Conservation (phyloP, 495 filamentous ascomycete species). For the Rostrohypoxylon terebratum region DNA sequence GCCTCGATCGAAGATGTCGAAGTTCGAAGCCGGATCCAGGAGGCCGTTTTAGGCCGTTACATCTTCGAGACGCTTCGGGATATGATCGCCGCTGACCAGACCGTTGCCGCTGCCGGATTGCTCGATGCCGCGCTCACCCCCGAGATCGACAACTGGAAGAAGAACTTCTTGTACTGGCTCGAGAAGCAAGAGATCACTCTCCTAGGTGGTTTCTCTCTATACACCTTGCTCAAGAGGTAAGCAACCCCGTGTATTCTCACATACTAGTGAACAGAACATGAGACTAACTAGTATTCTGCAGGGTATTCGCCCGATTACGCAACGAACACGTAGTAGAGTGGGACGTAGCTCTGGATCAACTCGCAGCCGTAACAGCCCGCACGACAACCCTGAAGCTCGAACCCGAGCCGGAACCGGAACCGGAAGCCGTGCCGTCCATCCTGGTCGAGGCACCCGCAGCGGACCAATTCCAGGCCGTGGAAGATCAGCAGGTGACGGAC, state of each 20-base stretch:
- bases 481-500: neutral
- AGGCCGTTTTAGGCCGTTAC: conserved; percentile 19
- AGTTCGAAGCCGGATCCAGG: conserved; percentile 21
- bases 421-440: conserved; percentile 9
- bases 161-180: conserved; percentile 27
- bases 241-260: neutral
- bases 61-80: conserved; percentile 27
- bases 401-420: conserved; percentile 19
- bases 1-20: conserved; percentile 19
- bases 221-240: conserved; percentile 33
- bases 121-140: conserved; percentile 11
- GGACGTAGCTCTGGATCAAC: conserved; percentile 17
- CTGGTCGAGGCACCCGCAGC: neutral
- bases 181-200: conserved; percentile 21
- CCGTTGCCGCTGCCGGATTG: conserved; percentile 17
- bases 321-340: conserved; percentile 27
- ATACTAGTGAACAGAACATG: too few species aligned
- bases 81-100: conserved; percentile 19
- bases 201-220: conserved; percentile 22
- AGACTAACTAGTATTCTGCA: conserved; percentile 14
- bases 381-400: conserved; percentile 9
- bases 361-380: neutral
- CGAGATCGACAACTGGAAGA: conserved; percentile 31
- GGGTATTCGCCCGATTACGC: conserved; percentile 18
- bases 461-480: conserved; percentile 6